Evolutionary conservation across 495 filamentous ascomycete genomes (phyloP), one percentile per base, ranked within the genome.

Genomic region (Penicillium arizonense): DNA sequence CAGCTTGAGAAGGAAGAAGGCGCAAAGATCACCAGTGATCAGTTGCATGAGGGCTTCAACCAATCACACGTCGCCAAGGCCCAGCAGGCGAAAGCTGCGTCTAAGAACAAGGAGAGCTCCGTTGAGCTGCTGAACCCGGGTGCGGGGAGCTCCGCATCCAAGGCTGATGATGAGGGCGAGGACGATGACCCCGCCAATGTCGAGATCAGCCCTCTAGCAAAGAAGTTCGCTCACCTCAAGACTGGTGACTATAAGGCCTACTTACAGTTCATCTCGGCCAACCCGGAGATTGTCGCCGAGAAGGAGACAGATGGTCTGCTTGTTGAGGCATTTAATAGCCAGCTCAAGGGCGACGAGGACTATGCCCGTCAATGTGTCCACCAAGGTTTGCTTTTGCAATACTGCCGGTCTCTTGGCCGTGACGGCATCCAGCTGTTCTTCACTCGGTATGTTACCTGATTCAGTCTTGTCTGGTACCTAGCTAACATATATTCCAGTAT

Each of bases 381-480:
- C 72, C 91, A 97, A 67, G 93, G 85, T 10, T 77, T 98, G 9
- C 77, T 98, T 18, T 72, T 97, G 23, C 95, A 97, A 70, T 98
- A 97, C 74, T 98, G 94, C 74, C 82, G 91, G 18, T 85, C 88
- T 12, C 77, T 98, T 5, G 92, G 93, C 45, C 82, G 80, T 35
- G 92, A 97, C 63, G 94, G 95, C 4, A 89, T 97, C 6, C 80
- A 83, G 21, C 71, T 98, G 9, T 98, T 98, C 82, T 97, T 98
- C 79, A 95, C 91, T 72, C 83, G 87, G 82, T 82, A 75, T 41
- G 66, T 57, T 32, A 5, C 13, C 12, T 11, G n/a, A 24, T 7
- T 38, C 48, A 30, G 47, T 11, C 11, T 36, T 24, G 23, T 44
- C 2, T 36, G n/a, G 34, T 21, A 6, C 36, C 33, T 33, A 40